Evolutionary conservation across 306 rosid genomes (phyloP), one percentile per base, ranked within the genome.

Genomic region (Rosa lucieae): DNA sequence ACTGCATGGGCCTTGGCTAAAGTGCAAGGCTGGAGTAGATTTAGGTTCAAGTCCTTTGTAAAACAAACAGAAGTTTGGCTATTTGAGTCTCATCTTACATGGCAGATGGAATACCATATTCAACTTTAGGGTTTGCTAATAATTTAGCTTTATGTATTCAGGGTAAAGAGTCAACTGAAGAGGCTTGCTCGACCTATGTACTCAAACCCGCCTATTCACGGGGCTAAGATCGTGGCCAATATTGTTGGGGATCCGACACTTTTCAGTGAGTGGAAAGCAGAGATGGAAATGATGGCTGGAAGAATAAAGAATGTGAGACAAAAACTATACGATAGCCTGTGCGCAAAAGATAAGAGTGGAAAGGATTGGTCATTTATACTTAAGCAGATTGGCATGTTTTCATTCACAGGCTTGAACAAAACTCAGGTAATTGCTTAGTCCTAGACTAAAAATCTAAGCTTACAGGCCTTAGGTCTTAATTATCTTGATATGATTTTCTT

Each of bases 271-370:
- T 95, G 99, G 99, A 93, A 85, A 88, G 93, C 89, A 52, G 99
- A 95, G 85, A 93, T 95, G 99, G 97, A 93, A 88, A 85, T 93
- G 96, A 95, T 95, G 99, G 99, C 99, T 8, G 99, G 99, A 83
- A 93, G 99, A 80, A 95, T 93, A 72, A 95, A 91, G 87, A 90
- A 83, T 70, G 99, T 95, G 59, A 89, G 99, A 59, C 93, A 95
- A 87, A 82, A 80, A 85, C 86, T 95, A 67, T 95, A 86, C 69
- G 94, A 91, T 75, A 87, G 85, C 73, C 89, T 93, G 78, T 73
- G 86, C 51, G 87, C 94, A 74, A 93, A 90, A 78, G 99, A 95
- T 81, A 93, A 88, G 81, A 95, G 96, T 83, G 98, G 96, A 74
- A 95, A 95, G 84, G 97, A 93, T 82, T 95, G 99, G 99, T 95